phyloP scores from a whole-genome alignment of 2,329 filamentous ascomycete genomes.

The Cadophora gregata region DNA sequence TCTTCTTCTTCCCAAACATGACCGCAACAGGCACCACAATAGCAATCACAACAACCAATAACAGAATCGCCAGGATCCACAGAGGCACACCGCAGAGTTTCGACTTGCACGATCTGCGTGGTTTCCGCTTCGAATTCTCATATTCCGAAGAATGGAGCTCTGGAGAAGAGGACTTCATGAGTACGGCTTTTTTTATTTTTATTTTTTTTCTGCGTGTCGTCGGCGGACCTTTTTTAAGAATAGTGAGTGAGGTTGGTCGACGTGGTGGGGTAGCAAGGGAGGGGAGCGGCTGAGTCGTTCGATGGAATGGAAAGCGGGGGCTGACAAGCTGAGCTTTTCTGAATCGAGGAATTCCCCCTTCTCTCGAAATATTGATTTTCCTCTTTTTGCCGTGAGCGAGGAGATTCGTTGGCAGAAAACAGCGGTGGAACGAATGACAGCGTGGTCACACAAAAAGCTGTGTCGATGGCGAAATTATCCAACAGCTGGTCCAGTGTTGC shows the following conservation, averaged over 20 bases:
- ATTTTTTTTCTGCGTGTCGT: not conserved
- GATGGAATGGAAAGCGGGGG: not conserved
- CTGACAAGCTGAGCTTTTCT: constrained; percentile 7
- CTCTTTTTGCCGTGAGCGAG: not conserved
- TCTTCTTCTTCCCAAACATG: constrained; percentile 45
- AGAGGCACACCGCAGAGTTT: constrained; percentile 25
- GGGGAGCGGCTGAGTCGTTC: not conserved
- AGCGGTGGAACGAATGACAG: not conserved
- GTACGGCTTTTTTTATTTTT: not conserved
- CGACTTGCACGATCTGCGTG: constrained; percentile 8
- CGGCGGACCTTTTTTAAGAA: not conserved
- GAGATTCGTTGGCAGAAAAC: not conserved
- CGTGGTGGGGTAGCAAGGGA: not conserved
- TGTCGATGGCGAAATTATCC: not conserved
- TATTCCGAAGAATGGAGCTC: constrained; percentile 8
- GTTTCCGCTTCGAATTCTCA: not conserved
- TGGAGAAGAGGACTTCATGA: constrained; percentile 14
- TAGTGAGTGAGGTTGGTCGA: not conserved
- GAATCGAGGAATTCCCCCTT: not conserved
- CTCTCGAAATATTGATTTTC: constrained; percentile 9
- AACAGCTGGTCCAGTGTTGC: not conserved
- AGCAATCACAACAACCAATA: constrained; percentile 21
- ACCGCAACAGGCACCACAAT: constrained; percentile 42
- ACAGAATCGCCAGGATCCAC: constrained; percentile 24
- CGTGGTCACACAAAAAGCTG: not conserved